phyloP scores from a whole-genome alignment of 148 eudicot genomes.

The Fagopyrum esculentum region DNA sequence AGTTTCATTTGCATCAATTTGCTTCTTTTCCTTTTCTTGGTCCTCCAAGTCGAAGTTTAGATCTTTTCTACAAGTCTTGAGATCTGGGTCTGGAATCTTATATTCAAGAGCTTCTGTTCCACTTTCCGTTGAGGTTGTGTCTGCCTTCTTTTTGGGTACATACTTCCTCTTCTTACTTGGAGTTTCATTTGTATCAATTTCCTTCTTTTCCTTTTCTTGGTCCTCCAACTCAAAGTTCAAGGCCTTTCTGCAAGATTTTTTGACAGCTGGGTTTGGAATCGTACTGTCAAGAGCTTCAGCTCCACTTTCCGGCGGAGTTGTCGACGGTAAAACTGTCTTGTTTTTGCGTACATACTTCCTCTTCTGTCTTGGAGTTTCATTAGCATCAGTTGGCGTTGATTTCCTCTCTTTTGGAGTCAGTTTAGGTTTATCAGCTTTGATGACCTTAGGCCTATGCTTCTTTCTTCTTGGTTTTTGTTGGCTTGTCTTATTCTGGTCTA shows the following conservation, averaged over 20 bases:
- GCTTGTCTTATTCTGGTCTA: constrained; percentile 51
- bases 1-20: constrained; percentile 24
- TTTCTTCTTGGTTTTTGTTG: constrained; percentile 60
- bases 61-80: constrained; percentile 25
- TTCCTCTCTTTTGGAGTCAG: constrained; percentile 39
- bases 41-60: constrained; percentile 50
- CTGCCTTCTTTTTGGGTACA: constrained; percentile 36
- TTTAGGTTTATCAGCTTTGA: constrained; percentile 57
- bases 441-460: constrained; percentile 83
- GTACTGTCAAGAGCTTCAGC: constrained; percentile 20
- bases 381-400: constrained; percentile 29
- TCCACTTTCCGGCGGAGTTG: constrained; percentile 24
- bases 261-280: constrained; percentile 18
- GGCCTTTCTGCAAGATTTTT: constrained; percentile 20
- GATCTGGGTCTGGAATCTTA: constrained; percentile 15
- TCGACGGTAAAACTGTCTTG: constrained; percentile 24
- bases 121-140: constrained; percentile 26
- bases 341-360: constrained; percentile 57
- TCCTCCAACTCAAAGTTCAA: constrained; percentile 53
- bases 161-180: constrained; percentile 47
- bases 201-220: constrained; percentile 20
- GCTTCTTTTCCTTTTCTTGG: constrained; percentile 4
- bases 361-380: constrained; percentile 28
- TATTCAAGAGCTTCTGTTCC: constrained; percentile 19
- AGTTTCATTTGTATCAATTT: constrained; percentile 22